phyloP scores from a whole-genome alignment of 441 rosid species.

The Cnidoscolus chayamansa region DNA sequence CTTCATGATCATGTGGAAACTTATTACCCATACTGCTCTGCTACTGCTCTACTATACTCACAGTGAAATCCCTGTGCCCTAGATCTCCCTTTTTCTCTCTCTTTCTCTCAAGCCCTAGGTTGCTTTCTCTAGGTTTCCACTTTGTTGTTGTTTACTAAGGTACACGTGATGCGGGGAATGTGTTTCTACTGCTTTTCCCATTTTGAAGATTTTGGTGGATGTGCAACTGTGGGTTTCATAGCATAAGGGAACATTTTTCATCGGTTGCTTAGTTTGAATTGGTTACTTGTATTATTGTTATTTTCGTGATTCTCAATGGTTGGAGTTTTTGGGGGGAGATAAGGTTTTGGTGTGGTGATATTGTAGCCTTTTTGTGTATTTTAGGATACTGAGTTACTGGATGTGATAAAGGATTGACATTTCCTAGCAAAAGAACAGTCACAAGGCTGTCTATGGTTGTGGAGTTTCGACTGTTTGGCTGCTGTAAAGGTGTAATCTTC shows the following conservation, averaged over 20 bases:
- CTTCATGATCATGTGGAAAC: slow-evolving; percentile 14
- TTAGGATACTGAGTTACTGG: slow-evolving; percentile 5
- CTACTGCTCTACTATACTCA: slow-evolving; percentile 13
- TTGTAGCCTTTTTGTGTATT: neutral
- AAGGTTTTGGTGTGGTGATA: slow-evolving; percentile 14
- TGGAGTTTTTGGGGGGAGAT: slow-evolving; percentile 8
- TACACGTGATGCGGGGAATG: slow-evolving; percentile 14
- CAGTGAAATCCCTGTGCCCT: slow-evolving; percentile 29
- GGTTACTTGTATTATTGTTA: slow-evolving; percentile 13
- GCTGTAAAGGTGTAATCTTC: slow-evolving; percentile 15
- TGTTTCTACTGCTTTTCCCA: neutral
- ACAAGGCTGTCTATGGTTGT: slow-evolving; percentile 9
- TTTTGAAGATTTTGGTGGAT: slow-evolving; percentile 9
- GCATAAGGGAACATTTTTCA: neutral
- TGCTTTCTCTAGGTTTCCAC: slow-evolving; percentile 15
- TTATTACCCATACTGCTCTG: slow-evolving; percentile 8
- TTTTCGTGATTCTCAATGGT: slow-evolving; percentile 13
- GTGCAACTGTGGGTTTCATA: slow-evolving; percentile 10
- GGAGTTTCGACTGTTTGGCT: slow-evolving; percentile 16
- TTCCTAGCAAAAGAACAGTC: slow-evolving; percentile 5
- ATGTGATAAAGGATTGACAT: slow-evolving; percentile 17
- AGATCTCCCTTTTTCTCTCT: slow-evolving; percentile 34
- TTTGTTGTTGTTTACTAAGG: slow-evolving; percentile 18
- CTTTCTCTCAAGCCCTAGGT: slow-evolving; percentile 33
- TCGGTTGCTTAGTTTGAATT: neutral